Evolutionary conservation across 202 grass and related monocot genomes (phyloP).

Genomic region (Schoenoplectus tabernaemontani): DNA sequence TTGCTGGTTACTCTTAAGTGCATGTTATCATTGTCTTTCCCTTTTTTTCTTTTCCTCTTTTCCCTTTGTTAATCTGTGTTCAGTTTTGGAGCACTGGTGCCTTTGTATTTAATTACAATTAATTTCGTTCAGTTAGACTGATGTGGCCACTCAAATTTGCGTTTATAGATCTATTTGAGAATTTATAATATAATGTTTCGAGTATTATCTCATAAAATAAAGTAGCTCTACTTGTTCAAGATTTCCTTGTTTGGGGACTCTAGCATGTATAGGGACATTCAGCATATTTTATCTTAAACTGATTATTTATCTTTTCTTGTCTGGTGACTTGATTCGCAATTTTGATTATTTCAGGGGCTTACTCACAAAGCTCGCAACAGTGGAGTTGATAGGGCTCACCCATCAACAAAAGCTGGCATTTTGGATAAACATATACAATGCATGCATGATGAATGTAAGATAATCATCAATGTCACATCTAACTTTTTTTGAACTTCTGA

Average conservation of each 20-base stretch:
- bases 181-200: background rate
- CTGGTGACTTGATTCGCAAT: background rate
- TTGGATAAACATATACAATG: conserved; percentile 97
- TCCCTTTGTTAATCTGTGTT: background rate
- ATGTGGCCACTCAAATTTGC: background rate
- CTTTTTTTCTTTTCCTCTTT: background rate
- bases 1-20: background rate
- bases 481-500: background rate
- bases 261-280: conserved; percentile 1
- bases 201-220: background rate
- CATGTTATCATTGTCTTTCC: conserved; percentile 9
- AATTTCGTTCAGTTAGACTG: background rate
- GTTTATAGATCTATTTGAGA: background rate
- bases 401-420: conserved; percentile 96
- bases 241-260: background rate
- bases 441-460: conserved; percentile 99
- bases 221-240: conserved; percentile 1
- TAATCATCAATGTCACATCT: conserved; percentile 13
- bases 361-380: conserved; percentile 44
- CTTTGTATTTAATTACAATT: background rate
- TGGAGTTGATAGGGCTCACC: conserved; percentile 51
- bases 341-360: conserved; percentile 57
- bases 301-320: conserved; percentile 23
- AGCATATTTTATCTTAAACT: background rate
- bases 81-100: background rate